Evolutionary conservation across 352 stramenopile species (phyloP).

Genomic region (Thalassiosira hispida): DNA sequence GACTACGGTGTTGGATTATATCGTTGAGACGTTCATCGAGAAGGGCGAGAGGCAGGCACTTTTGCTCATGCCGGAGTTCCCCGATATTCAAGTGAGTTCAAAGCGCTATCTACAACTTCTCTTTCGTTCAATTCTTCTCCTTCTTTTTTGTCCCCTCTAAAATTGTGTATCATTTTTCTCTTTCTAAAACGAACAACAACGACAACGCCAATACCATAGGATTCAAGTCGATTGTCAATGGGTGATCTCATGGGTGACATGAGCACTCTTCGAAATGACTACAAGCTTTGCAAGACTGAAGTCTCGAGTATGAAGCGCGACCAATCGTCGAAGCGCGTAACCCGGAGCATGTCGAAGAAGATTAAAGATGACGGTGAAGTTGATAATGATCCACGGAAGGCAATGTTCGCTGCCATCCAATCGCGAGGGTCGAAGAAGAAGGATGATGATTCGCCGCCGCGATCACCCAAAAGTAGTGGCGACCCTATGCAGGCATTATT

Average conservation of each 20-base stretch:
- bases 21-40: constrained; percentile 81
- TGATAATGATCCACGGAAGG: constrained; percentile 49
- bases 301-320: constrained; percentile 68
- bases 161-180: constrained; percentile 6
- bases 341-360: constrained; percentile 39
- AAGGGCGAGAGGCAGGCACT: constrained; percentile 73
- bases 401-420: constrained; percentile 59
- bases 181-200: too few species aligned
- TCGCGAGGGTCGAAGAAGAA: constrained; percentile 19
- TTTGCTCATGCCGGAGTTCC: constrained; percentile 72
- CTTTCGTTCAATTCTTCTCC: neutral
- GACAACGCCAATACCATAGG: constrained; percentile 18
- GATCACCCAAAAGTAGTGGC: neutral
- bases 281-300: constrained; percentile 72
- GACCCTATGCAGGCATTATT: constrained; percentile 51
- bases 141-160: too few species aligned
- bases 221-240: constrained; percentile 72
- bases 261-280: constrained; percentile 50
- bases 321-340: constrained; percentile 50
- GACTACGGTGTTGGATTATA: constrained; percentile 85
- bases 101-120: neutral
- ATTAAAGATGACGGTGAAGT: constrained; percentile 23
- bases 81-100: constrained; percentile 57
- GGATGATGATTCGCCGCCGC: neutral
- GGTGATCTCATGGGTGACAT: constrained; percentile 73